A percentile compares a stretch with the other conserved stretches of the same genome.
These are phyloP conservation scores for Hypoxylon rubiginosum DNA, from an alignment of 2,329 filamentous ascomycete species.

Conservation along the genomic window DNA sequence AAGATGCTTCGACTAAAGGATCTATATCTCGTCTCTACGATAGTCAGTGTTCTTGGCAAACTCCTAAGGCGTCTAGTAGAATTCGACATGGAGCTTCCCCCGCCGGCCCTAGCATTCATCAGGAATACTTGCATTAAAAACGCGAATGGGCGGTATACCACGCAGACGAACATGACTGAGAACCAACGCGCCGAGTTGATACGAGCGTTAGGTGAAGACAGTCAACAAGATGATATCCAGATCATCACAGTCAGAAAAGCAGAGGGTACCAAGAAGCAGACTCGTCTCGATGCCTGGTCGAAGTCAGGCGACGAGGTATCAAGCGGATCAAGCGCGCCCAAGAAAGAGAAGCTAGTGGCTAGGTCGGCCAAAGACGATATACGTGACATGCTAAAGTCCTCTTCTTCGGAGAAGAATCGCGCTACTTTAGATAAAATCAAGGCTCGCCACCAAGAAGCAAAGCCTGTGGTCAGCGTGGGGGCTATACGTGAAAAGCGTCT, in stretches of 20 bases:
- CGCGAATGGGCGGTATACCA: conserved; percentile 66
- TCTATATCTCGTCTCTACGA: conserved; percentile 83
- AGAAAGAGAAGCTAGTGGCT: conserved; percentile 37
- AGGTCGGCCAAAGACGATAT: conserved; percentile 63
- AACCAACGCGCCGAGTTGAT: conserved; percentile 88
- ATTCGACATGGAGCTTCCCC: conserved; percentile 77
- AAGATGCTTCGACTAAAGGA: conserved; percentile 94
- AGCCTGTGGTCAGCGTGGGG: conserved; percentile 57
- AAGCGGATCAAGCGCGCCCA: conserved; percentile 43
- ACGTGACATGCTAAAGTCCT: conserved; percentile 59
- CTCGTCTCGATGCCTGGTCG: conserved; percentile 72
- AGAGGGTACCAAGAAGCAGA: conserved; percentile 66
- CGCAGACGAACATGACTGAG: conserved; percentile 83
- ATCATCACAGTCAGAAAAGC: conserved; percentile 59
- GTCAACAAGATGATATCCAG: conserved; percentile 64
- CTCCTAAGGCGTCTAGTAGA: conserved; percentile 85
- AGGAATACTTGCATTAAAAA: conserved; percentile 75
- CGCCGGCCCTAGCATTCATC: conserved; percentile 71
- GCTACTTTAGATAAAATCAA: conserved; percentile 63
- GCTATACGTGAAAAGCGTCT: conserved; percentile 81
- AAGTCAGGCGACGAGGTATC: conserved; percentile 60
- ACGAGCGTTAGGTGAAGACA: conserved; percentile 71
- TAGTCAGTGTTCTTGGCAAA: conserved; percentile 86
- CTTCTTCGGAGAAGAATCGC: conserved; percentile 60
- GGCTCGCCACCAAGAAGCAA: conserved; percentile 53